Evolutionary conservation across 1,284 basidiomycete genomes (phyloP).

Genomic region (Cryptococcus sp.): DNA sequence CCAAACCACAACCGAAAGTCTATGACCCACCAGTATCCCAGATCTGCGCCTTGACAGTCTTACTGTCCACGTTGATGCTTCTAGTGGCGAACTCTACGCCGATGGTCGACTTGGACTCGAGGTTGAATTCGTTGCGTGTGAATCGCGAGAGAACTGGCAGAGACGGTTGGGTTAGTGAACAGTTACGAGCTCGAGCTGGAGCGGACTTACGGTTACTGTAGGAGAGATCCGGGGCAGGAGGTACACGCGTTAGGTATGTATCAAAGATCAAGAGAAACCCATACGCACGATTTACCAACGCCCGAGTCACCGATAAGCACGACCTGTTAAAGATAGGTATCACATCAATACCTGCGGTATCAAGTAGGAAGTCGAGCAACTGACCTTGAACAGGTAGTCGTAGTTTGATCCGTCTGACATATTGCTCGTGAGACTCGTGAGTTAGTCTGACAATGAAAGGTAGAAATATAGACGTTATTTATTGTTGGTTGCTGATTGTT

Average conservation of each 20-base stretch:
- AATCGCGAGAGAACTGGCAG: slow-evolving; percentile 72
- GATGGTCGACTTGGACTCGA: slow-evolving; percentile 98
- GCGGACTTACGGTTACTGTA: slow-evolving; percentile 52
- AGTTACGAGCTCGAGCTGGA: too few relatives aligned
- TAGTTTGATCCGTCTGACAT: slow-evolving; percentile 90
- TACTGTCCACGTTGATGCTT: slow-evolving; percentile 90
- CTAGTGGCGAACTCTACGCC: slow-evolving; percentile 99
- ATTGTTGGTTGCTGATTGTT: not conserved
- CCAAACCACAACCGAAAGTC: too few relatives aligned
- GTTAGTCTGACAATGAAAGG: not conserved
- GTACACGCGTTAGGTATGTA: slow-evolving; percentile 1
- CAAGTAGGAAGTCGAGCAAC: slow-evolving; percentile 25
- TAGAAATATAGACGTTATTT: not conserved
- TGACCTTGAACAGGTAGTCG: slow-evolving; percentile 93
- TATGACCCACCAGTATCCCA: slow-evolving; percentile 89
- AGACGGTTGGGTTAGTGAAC: not conserved
- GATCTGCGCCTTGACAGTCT: slow-evolving; percentile 98
- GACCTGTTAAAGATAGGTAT: slow-evolving; percentile 60
- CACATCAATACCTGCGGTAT: slow-evolving; percentile 2
- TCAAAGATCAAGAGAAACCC: not conserved
- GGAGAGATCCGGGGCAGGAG: slow-evolving; percentile 1
- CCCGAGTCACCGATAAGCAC: slow-evolving; percentile 99
- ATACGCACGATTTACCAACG: slow-evolving; percentile 83
- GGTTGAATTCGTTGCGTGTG: slow-evolving; percentile 98
- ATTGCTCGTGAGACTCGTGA: slow-evolving; percentile 12